Percentiles rank a stretch among this genome's conserved stretches.
Conservation (phyloP, 768 basidiomycete genomes). For the Mycena venus region DNA sequence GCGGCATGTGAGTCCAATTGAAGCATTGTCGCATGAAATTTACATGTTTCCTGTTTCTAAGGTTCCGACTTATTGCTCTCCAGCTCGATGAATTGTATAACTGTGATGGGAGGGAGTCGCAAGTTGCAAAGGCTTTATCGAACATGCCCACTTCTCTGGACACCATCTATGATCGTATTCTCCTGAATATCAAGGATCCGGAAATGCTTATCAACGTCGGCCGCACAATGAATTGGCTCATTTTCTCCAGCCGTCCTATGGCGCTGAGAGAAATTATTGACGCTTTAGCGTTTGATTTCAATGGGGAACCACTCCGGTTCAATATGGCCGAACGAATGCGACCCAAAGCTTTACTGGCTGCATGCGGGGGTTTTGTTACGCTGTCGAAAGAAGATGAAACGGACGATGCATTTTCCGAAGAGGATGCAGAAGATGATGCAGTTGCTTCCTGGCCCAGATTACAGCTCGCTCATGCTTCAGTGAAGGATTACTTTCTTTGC, state of each 20-base stretch:
- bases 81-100: slow-evolving; percentile 34
- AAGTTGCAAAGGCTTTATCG: slow-evolving; percentile 31
- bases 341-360: not conserved
- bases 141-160: slow-evolving; percentile 30
- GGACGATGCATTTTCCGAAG: not conserved
- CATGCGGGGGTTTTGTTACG: slow-evolving; percentile 1
- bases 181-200: slow-evolving; percentile 31
- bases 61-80: slow-evolving; percentile 40
- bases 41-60: slow-evolving; percentile 5
- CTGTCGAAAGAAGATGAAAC: not conserved
- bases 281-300: slow-evolving; percentile 35
- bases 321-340: slow-evolving; percentile 2
- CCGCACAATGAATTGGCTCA: slow-evolving; percentile 37
- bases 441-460: too few relatives aligned
- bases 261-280: slow-evolving; percentile 36
- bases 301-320: slow-evolving; percentile 2
- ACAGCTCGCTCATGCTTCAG: slow-evolving; percentile 3
- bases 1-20: slow-evolving; percentile 28
- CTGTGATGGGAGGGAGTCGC: slow-evolving; percentile 20
- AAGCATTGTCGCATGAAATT: too few relatives aligned
- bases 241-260: slow-evolving; percentile 29
- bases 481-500: not conserved
- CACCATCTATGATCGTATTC: slow-evolving; percentile 36
- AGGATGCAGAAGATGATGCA: not conserved
- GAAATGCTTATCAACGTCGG: slow-evolving; percentile 22